Evolutionary conservation across 2,329 filamentous ascomycete genomes (phyloP).

Genomic region (Clonostachys chloroleuca): DNA sequence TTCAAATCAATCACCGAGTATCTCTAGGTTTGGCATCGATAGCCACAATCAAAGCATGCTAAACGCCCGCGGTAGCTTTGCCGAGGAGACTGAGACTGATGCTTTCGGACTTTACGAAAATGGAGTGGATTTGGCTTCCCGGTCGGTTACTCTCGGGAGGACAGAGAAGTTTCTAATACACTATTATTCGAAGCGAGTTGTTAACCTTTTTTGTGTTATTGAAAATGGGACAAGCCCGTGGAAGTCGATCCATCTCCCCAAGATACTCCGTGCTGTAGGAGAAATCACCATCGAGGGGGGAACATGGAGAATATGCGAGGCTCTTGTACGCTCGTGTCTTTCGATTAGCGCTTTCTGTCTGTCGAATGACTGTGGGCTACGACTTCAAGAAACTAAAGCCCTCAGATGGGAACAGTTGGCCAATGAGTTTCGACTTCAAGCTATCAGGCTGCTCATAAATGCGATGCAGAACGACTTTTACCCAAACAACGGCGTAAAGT

Average conservation of each 20-base stretch:
- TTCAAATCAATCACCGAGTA: not conserved
- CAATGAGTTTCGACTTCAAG: conserved; percentile 6
- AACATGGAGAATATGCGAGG: conserved; percentile 11
- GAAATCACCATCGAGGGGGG: conserved; percentile 11
- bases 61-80: not conserved
- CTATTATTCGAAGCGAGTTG: conserved; percentile 13
- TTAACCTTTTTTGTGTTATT: conserved; percentile 16
- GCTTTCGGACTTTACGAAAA: not conserved
- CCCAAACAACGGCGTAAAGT: conserved; percentile 7
- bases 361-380: conserved; percentile 10
- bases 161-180: conserved; percentile 14
- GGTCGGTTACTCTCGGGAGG: conserved; percentile 1
- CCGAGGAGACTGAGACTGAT: not conserved
- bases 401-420: conserved; percentile 8
- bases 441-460: conserved; percentile 11
- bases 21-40: not conserved
- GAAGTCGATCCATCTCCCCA: conserved; percentile 15
- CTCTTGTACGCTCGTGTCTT: conserved; percentile 11
- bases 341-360: conserved; percentile 16
- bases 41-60: not conserved
- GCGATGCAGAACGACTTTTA: conserved; percentile 9
- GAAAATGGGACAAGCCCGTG: conserved; percentile 16
- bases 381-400: conserved; percentile 3
- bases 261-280: conserved; percentile 12
- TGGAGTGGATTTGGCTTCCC: not conserved